Base-by-base conservation (phyloP, 2,329 filamentous ascomycete species). In the Bipolaris bicolor region DNA sequence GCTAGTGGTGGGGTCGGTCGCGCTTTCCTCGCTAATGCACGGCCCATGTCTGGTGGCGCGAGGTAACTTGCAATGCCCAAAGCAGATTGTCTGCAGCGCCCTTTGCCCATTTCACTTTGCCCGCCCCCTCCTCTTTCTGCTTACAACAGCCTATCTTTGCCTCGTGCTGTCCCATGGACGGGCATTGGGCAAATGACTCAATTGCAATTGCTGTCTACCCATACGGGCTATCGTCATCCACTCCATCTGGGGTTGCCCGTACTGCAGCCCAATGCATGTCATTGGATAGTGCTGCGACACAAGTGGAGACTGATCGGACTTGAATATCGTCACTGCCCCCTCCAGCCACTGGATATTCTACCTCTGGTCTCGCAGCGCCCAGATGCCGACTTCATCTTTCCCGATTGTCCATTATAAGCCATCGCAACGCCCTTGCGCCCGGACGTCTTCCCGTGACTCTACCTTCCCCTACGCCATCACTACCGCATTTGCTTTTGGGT, bases 1-100 rank as follows among this genome's bases (percentile, higher is more conserved):
- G 46, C 57, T 46, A 55, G 49, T 62, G 51, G 60, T 60, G 60
- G 57, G 57, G 60, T 62, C 60, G 53, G 56, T 59, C 56, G 56
- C 59, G 46, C 56, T 53, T 60, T 54, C 44, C 60, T 60, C 57
- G 53, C 53, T 62, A 60, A 60, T 50, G 53, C 57, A 51, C 60
- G 57, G 54, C 51, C 60, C 60, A 57, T 29, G 20, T 26, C 26
- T 50, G 47, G 60, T 62, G 60, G 60, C 60, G 60, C 50, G 58
- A 57, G 60, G 52, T 53, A 56, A 45, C 53, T 39, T 44, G 22
- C 11, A 50, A 41, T 18, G 55, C 57, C 41, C 53, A 44, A 56
- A 51, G 26, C 37, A 60, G 60, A 22, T 44, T 33, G 34, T 34
- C 44, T 50, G 56, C 47, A 49, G 50, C 61, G 61, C 61, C 61